Base-by-base conservation (phyloP, 2,329 filamentous ascomycete genomes). In the Fonsecaea erecta region DNA sequence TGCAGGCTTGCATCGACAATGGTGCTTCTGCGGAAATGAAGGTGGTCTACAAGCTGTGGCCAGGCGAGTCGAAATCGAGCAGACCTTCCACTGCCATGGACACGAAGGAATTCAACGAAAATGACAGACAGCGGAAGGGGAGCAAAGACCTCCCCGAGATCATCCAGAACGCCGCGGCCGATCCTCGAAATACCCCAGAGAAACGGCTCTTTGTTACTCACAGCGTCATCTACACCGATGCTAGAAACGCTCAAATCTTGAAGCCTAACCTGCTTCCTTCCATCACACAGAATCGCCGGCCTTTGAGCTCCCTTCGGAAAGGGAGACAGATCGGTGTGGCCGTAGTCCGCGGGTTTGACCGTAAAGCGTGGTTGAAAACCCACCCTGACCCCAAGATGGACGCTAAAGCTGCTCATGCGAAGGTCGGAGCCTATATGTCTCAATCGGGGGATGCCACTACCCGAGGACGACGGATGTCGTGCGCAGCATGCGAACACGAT, bases 21-120 rank as follows among this genome's bases (percentile, higher is more conserved):
- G 95, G 95, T 1, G 89, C 94, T 1, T 82, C 90, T 9, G 95
- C 94, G 0, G 95, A 99, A 77, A 90, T 95, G 78, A 98, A 98
- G 76, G 89, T 97, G 7, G 86, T 91, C 0, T 88, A 97, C 77
- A 87, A 83, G 37, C 80, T 98, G 8, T 97, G 93, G 93, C 89
- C 91, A 0, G 73, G 78, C 5, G 71, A 74, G 37, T 75, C 74
- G 51, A 74, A 73, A 60, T 68, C 67, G 76, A 79, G 70, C 70
- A 73, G 71, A 73, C 76, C 71, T 70, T 71, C 34, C 70, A 74
- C 77, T 72, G 70, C 80, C 73, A 59, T 77, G 70, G 62, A 80
- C 76, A 57, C 75, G 74, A 68, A 77, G 68, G 66, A 72, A 18
- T 62, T 62, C 12, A 74, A 62, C 69, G 73, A 73, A 62, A 72